Percentiles rank a stretch among this genome's conserved stretches.
Conservation (phyloP, 805 yeast genomes). For the Candida verbasci region DNA sequence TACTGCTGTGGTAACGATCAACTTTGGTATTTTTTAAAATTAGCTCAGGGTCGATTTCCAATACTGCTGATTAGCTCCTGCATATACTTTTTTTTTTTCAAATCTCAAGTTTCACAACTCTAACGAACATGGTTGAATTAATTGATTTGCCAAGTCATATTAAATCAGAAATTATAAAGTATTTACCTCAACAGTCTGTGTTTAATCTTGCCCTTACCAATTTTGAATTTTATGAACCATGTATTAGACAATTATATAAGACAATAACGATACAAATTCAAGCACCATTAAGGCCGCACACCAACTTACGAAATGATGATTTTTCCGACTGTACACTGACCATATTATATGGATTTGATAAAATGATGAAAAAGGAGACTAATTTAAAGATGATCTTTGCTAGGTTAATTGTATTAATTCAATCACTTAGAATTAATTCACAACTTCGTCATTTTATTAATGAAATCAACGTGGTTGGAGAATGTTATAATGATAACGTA, state of each 20-base stretch:
- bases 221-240: conserved; percentile 30
- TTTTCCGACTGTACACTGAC: conserved; percentile 19
- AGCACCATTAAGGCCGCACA: conserved; percentile 5
- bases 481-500: conserved; percentile 2
- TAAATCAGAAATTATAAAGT: conserved; percentile 11
- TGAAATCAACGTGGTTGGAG: conserved; percentile 16
- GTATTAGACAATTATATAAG: conserved; percentile 23
- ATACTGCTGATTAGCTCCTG: no score
- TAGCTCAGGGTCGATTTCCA: no score
- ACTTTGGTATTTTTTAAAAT: no score
- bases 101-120: no score
- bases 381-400: conserved; percentile 25
- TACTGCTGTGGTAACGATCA: no score
- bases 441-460: conserved; percentile 16
- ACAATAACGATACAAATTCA: conserved; percentile 14
- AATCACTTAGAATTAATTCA: conserved; percentile 24
- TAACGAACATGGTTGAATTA: no score
- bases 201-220: conserved; percentile 31
- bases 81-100: no score
- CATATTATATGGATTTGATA: conserved; percentile 21
- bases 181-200: conserved; percentile 28
- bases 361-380: conserved; percentile 7
- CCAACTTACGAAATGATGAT: conserved; percentile 13
- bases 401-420: conserved; percentile 20
- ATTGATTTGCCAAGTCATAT: conserved; percentile 9